Evolutionary conservation across 192 early-diverging fungal species (phyloP), one percentile per base, ranked within the genome.

Genomic region (Powellomyces hirtus): DNA sequence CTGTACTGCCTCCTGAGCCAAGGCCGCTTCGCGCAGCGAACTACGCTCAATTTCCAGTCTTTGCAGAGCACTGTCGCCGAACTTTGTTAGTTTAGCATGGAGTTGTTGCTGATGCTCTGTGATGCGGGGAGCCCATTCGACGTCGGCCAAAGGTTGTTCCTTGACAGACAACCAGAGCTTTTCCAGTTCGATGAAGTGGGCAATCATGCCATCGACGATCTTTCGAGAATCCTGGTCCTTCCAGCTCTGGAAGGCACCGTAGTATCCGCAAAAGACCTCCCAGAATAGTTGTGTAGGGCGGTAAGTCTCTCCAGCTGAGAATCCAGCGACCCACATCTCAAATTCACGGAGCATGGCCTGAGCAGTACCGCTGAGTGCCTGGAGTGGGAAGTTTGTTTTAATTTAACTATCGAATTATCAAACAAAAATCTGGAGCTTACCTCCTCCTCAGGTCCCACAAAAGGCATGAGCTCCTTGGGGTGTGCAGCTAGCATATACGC

Each of bases 401-500:
- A 10, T 14, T 60, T 20, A 24, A 60, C 7, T 64, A 18, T 50
- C n/a, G n/a, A n/a, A n/a, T n/a, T n/a, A n/a, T 37, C 36, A 67
- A 30, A 68, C 20, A 59, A 51, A 35, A 46, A 33, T 29, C 34
- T 36, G 22, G 27, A 59, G 29, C 75, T 27, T 68, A 88, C 86
- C n/a, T n/a, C n/a, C 80, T 84, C 70, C 68, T 91, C 82, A 29
- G 83, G 75, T 42, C 83, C 74, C 35, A 79, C 40, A 57, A 69
- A 74, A 8, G 79, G 78, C 68, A 90, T 81, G 24, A 88, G 82
- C 65, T 89, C 82, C 13, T 33, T 44, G 0, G 91, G 88, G 44
- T 91, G 84, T 0, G 79, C 81, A 37, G 84, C 76, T 1, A 90
- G 82, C 85, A 93, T 86, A 59, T 89, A 93, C 36, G 85, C 77